Percentiles rank a stretch among this genome's conserved stretches.
These are phyloP conservation scores for Trichopus zeylanicus DNA, from an alignment of 116 monocot species.

Conservation along the genomic window DNA sequence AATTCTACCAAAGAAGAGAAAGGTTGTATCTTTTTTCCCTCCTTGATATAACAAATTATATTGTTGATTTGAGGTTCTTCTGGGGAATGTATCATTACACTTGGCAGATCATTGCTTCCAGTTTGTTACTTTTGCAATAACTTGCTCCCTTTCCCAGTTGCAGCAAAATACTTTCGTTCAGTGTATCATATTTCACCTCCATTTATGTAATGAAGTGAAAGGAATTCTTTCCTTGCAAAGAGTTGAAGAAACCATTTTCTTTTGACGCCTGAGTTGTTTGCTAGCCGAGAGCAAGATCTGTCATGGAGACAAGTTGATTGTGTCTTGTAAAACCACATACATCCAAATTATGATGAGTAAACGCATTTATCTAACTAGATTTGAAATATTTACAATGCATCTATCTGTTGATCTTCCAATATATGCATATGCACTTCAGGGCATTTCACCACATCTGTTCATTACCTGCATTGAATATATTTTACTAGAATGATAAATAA, in stretches of 20 bases:
- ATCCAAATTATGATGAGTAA: too few relatives aligned
- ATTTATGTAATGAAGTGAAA: slow-evolving; percentile 86
- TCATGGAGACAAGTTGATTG: slow-evolving; percentile 93
- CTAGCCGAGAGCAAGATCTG: slow-evolving; percentile 77
- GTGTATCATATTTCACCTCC: slow-evolving; percentile 85
- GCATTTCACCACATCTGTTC: too few relatives aligned
- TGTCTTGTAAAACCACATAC: too few relatives aligned
- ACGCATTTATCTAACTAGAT: too few relatives aligned
- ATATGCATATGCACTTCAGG: too few relatives aligned
- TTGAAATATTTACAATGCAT: too few relatives aligned
- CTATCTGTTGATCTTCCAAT: too few relatives aligned
- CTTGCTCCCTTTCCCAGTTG: slow-evolving; percentile 3
- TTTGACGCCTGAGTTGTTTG: slow-evolving; percentile 81
- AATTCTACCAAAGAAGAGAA: slow-evolving; percentile 60
- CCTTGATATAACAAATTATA: background rate
- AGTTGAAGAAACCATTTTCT: slow-evolving; percentile 52
- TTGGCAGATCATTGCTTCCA: too few relatives aligned
- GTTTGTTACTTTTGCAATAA: background rate
- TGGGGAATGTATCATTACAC: background rate
- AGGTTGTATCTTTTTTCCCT: slow-evolving; percentile 38
- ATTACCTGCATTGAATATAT: too few relatives aligned
- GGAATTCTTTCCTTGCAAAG: slow-evolving; percentile 81
- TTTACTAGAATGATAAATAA: too few relatives aligned
- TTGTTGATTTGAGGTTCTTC: background rate
- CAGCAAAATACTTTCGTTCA: slow-evolving; percentile 81